Conservation (phyloP, 768 basidiomycete species). For the Naganishia onofrii region DNA sequence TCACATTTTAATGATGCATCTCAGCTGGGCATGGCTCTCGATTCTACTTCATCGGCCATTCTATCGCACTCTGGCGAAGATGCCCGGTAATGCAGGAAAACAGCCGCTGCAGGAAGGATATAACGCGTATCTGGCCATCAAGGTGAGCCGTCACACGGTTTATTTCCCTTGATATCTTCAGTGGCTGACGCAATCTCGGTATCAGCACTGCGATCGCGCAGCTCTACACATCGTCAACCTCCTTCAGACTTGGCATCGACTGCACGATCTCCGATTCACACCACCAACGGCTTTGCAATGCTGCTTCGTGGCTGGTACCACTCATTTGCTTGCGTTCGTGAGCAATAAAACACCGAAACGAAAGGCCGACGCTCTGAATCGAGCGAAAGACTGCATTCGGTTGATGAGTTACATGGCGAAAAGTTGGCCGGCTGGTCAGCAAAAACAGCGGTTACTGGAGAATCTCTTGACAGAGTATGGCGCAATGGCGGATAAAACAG, state of each 20-base stretch:
- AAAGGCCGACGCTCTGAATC: conserved; percentile 32
- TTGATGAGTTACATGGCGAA: conserved; percentile 38
- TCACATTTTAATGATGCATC: conserved; percentile 44
- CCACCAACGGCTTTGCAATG: conserved; percentile 37
- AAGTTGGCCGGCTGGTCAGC: conserved; percentile 36
- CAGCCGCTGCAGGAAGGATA: conserved; percentile 24
- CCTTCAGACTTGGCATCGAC: conserved; percentile 37
- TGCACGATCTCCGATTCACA: conserved; percentile 36
- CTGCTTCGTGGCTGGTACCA: conserved; percentile 42
- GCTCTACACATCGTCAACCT: conserved; percentile 35
- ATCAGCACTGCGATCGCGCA: conserved; percentile 38
- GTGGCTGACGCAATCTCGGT: conserved; percentile 1
- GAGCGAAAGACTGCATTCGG: conserved; percentile 36
- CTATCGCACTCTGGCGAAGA: conserved; percentile 37
- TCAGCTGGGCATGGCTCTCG: conserved; percentile 41
- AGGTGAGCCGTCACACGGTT: conserved; percentile 29
- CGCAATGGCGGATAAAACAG: not conserved
- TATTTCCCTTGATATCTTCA: not conserved
- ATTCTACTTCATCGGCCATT: conserved; percentile 46
- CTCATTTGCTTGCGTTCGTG: conserved; percentile 37
- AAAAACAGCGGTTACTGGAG: conserved; percentile 33
- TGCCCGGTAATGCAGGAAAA: conserved; percentile 28
- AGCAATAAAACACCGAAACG: conserved; percentile 35
- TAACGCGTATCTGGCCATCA: conserved; percentile 36
- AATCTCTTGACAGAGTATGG: conserved; percentile 34